Evolutionary conservation across 768 basidiomycete species (phyloP), one percentile per base, ranked within the genome.

Genomic region (Chiua virens): DNA sequence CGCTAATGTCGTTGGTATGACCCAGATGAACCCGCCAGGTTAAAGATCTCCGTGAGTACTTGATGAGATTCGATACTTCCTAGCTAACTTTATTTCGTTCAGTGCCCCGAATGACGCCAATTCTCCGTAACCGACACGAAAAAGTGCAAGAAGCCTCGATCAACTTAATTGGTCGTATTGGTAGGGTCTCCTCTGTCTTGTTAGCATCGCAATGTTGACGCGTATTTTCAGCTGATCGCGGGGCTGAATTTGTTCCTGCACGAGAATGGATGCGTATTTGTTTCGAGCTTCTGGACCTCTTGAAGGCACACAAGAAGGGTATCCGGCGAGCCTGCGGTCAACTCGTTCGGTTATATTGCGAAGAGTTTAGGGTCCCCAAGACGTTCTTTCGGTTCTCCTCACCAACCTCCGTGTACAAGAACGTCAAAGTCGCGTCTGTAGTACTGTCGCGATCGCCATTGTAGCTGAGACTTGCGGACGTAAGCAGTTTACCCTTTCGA

Each of bases 211-310:
- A 1, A 20, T 45, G 38, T 39, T 61, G 14, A 63, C 2, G 23
- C 47, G 34, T 43, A 18, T 27, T 23, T 21, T 34, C 47, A 79
- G 96, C 97, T 50, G 97, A 99, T 83, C 93, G 97, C 71, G 97
- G 97, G 49, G 96, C 97, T 20, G 97, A 98, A 71, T 98, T 92
- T 54, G 96, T 99, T 0, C 95, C 97, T 15, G 96, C 97, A 10
- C 85, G 97, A 63, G 97, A 99, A 72, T 98, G 96, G 97, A 99
- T 99, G 97, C 88, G 97, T 65, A 98, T 99, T 65, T 98, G 97
- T 68, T 98, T 99, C 71, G 97, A 99, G 66, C 74, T 99, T 30
- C 81, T 99, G 44, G 97, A 98, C 65, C 79, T 99, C 22, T 80
- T 98, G 62, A 98, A 98, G 69, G 97, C 97, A 9, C 97, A 99